Evolutionary conservation across 1,284 basidiomycete genomes (phyloP).

Genomic region (Malassezia restricta): DNA sequence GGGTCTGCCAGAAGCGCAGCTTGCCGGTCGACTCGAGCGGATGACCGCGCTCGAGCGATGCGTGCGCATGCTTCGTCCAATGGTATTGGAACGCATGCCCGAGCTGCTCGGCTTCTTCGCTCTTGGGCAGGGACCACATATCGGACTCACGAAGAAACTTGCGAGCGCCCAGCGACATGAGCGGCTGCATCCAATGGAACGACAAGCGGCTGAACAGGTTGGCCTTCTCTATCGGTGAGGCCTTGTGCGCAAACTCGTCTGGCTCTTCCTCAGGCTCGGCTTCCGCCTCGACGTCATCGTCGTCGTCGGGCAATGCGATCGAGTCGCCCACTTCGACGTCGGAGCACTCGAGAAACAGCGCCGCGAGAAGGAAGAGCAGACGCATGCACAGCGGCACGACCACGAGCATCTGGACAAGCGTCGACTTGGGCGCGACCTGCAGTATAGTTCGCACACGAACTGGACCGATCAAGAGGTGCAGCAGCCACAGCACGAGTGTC

Average conservation of each 20-base stretch:
- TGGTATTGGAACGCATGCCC: constrained; percentile 54
- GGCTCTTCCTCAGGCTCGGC: neutral
- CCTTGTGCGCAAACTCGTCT: constrained; percentile 39
- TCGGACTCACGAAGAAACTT: constrained; percentile 47
- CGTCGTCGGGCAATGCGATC: constrained; percentile 14
- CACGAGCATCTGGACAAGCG: constrained; percentile 20
- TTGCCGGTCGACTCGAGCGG: constrained; percentile 15
- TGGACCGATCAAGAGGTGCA: constrained; percentile 53
- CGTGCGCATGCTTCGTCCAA: constrained; percentile 42
- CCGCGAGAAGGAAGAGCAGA: constrained; percentile 20
- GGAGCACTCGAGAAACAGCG: constrained; percentile 31
- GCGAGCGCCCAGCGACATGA: constrained; percentile 52
- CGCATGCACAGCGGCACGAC: constrained; percentile 31
- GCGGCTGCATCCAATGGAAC: constrained; percentile 66
- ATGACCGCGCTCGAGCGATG: neutral
- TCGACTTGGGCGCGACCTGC: constrained; percentile 20
- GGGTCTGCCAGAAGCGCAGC: constrained; percentile 20
- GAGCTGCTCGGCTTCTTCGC: constrained; percentile 63
- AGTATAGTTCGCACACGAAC: constrained; percentile 51
- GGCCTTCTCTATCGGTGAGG: constrained; percentile 65
- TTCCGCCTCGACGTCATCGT: constrained; percentile 6
- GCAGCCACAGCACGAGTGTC: constrained; percentile 72
- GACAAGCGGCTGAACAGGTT: constrained; percentile 62
- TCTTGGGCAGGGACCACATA: constrained; percentile 46
- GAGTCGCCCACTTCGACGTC: constrained; percentile 27